Base-by-base conservation (phyloP, 176 grass and related monocot species). In the Carex littledalei region DNA sequence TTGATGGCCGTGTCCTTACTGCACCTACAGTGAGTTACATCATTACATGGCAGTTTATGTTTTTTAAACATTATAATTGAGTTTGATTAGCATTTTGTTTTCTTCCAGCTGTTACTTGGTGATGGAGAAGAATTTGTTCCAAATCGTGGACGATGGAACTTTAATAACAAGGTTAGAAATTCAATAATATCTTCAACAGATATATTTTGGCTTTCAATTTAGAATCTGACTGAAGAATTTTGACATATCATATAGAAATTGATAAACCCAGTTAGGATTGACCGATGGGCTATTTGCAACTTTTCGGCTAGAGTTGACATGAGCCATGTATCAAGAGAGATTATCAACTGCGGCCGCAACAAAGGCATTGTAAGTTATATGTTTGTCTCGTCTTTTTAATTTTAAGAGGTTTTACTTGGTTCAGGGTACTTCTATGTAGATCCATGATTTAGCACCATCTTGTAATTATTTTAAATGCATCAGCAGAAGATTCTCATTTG, bases 281-380 rank as follows among this genome's bases (percentile, higher is more conserved):
- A 91, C 49, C 67, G 64, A 3, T 97, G 94, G 94, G 92, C 92
- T 39, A 93, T 97, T 84, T 92, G 92, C 61, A 97, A 97, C 89
- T 97, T 97, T 82, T 97, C 94, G 60, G 86, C 95, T 82, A 91
- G 89, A 37, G 89, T 92, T 91, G 92, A 98, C 84, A 91, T 94
- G 88, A 93, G 90, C 86, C 74, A 88, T 77, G 87, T 98, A 17
- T 94, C 92, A 90, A 88, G 91, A 84, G 91, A 98, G 6, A 78
- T 98, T 65, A 90, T 94, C 88, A 94, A 89, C 79, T 98, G 88
- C 84, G 95, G 91, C 84, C 86, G 84, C 37, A 91, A 63, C 84
- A 98, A 98, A 92, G 95, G 95, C 84, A 94, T 98, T 81, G 95
- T 97, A 93, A 57, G 95, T 87, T 72, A 35, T 84, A 69, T 50